phyloP scores from a whole-genome alignment of 2,329 filamentous ascomycete species.

The Escovopsis sp. region DNA sequence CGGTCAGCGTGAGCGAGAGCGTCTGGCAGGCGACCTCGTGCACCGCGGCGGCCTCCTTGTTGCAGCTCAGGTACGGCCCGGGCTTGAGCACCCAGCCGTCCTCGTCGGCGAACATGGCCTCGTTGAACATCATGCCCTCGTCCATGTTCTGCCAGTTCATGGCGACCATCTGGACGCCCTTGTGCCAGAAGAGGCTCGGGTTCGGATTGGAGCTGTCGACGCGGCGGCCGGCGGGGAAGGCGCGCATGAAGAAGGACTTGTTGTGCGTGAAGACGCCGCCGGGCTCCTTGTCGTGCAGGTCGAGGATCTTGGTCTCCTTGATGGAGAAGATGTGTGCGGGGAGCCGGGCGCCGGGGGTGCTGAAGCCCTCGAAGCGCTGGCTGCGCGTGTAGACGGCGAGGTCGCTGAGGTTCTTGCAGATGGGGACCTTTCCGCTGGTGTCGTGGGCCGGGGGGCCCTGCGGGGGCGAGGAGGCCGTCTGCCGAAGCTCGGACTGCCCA shows the following conservation, averaged over 20 bases:
- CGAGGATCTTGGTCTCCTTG: conserved; percentile 59
- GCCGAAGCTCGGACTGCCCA: conserved; percentile 14
- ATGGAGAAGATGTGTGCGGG: conserved; percentile 73
- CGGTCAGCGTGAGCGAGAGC: conserved; percentile 53
- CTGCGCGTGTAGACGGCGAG: conserved; percentile 79
- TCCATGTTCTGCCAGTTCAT: conserved; percentile 96
- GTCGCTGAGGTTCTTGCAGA: conserved; percentile 55
- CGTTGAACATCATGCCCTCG: conserved; percentile 88
- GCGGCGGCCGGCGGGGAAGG: conserved; percentile 68
- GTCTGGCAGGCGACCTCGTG: conserved; percentile 31
- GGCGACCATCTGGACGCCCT: conserved; percentile 93
- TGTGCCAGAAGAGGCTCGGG: conserved; percentile 78
- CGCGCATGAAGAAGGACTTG: conserved; percentile 72
- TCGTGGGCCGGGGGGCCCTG: conserved; percentile 5
- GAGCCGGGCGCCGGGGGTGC: conserved; percentile 44
- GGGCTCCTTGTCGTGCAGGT: conserved; percentile 43
- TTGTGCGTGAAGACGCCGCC: conserved; percentile 78
- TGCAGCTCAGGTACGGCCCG: conserved; percentile 46
- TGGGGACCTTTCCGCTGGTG: conserved; percentile 33
- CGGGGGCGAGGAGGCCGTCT: conserved; percentile 1
- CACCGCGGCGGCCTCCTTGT: conserved; percentile 24
- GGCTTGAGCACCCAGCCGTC: conserved; percentile 81
- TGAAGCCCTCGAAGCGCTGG: conserved; percentile 62
- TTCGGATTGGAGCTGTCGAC: conserved; percentile 90
- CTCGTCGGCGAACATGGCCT: conserved; percentile 87